phyloP scores from a whole-genome alignment of 805 yeast genomes.

The Lipomyces starkeyi region DNA sequence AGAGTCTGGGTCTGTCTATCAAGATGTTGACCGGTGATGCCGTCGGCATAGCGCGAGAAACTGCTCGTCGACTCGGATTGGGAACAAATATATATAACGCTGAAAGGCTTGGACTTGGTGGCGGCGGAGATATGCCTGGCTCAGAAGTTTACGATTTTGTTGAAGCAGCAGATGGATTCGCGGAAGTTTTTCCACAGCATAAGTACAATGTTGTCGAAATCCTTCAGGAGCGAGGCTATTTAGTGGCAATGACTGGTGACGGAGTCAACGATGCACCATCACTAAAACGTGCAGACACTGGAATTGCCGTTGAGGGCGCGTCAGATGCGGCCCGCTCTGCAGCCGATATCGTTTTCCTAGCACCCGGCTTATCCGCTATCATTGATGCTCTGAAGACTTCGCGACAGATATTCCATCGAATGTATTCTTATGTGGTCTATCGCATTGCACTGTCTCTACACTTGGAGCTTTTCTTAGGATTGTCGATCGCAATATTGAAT shows the following conservation, averaged over 20 bases:
- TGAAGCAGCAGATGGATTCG: slow-evolving; percentile 93
- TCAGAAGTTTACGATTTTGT: slow-evolving; percentile 70
- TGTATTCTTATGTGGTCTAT: slow-evolving; percentile 97
- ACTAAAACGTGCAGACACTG: slow-evolving; percentile 73
- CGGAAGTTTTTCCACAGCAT: slow-evolving; percentile 70
- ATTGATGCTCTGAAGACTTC: slow-evolving; percentile 80
- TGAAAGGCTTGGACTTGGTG: slow-evolving; percentile 93
- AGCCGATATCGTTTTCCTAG: slow-evolving; percentile 54
- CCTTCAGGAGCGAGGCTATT: slow-evolving; percentile 64
- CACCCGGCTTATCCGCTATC: slow-evolving; percentile 66
- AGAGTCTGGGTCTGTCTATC: slow-evolving; percentile 87
- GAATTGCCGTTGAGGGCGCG: slow-evolving; percentile 73
- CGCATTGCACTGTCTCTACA: slow-evolving; percentile 95
- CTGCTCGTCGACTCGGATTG: slow-evolving; percentile 95
- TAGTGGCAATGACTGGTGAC: slow-evolving; percentile 72
- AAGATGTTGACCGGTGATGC: slow-evolving; percentile 99
- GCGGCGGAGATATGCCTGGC: slow-evolving; percentile 71
- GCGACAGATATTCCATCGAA: slow-evolving; percentile 97
- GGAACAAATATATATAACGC: slow-evolving; percentile 97
- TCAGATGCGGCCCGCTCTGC: slow-evolving; percentile 53
- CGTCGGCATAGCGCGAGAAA: slow-evolving; percentile 98
- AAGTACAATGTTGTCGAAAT: slow-evolving; percentile 69
- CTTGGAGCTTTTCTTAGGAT: slow-evolving; percentile 91
- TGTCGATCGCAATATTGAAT: slow-evolving; percentile 95
- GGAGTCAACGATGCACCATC: slow-evolving; percentile 72